These are phyloP conservation scores for Colletotrichum tamarilloi DNA, from an alignment of 2,329 filamentous ascomycete species.

Conservation along the genomic window DNA sequence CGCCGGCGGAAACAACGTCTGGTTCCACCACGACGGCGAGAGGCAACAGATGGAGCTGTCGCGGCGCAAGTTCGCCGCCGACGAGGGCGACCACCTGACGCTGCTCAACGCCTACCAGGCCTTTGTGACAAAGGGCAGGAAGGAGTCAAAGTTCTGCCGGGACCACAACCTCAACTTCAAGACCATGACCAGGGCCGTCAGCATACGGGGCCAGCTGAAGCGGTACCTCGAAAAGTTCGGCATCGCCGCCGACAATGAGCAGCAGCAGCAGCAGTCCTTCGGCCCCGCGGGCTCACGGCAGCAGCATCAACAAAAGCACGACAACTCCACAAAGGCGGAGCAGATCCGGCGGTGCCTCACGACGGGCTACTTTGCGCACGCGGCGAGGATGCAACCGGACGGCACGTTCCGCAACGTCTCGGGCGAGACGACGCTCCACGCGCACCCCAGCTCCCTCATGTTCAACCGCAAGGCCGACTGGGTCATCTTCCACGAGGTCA, in stretches of 20 bases:
- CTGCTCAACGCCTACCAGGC: conserved; percentile 93
- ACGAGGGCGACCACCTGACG: conserved; percentile 94
- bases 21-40: conserved; percentile 83
- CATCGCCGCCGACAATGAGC: conserved; percentile 73
- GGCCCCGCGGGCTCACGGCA: conserved; percentile 3
- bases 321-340: conserved; percentile 64
- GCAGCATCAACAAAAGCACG: conserved; percentile 36
- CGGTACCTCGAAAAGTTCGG: conserved; percentile 89
- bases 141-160: conserved; percentile 87
- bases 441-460: conserved; percentile 92
- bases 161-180: conserved; percentile 91
- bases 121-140: conserved; percentile 85
- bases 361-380: conserved; percentile 91
- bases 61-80: conserved; percentile 85
- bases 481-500: conserved; percentile 94
- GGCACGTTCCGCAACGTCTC: conserved; percentile 90
- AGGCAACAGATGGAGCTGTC: conserved; percentile 80
- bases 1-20: conserved; percentile 81
- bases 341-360: conserved; percentile 87
- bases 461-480: conserved; percentile 97
- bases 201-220: conserved; percentile 86
- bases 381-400: conserved; percentile 92
- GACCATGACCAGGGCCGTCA: conserved; percentile 82
- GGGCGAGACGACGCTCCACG: conserved; percentile 81
- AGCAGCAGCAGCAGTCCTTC: conserved; percentile 39